Evolutionary conservation across 2,329 filamentous ascomycete genomes (phyloP).

Genomic region (Xylariales sp.): DNA sequence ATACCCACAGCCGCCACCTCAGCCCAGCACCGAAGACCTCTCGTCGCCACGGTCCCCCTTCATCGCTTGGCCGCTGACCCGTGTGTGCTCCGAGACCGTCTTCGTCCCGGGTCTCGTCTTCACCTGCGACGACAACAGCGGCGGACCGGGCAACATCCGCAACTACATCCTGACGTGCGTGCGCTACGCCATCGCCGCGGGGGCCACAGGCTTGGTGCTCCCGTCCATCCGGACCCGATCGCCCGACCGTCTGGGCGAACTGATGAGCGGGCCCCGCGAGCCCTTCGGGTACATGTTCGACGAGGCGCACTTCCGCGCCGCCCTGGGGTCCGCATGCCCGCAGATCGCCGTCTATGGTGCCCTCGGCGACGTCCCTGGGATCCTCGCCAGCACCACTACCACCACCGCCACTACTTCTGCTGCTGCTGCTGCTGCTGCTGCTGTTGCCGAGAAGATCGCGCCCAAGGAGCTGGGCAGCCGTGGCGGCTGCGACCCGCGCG

Average conservation of each 20-base stretch:
- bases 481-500: conserved; percentile 30
- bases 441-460: conserved; percentile 21
- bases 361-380: conserved; percentile 30
- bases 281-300: conserved; percentile 42
- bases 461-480: conserved; percentile 30
- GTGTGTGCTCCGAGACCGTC: conserved; percentile 35
- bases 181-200: conserved; percentile 42
- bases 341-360: conserved; percentile 31
- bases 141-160: conserved; percentile 45
- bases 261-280: conserved; percentile 27
- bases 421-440: conserved; percentile 16
- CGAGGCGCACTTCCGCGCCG: conserved; percentile 32
- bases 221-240: conserved; percentile 37
- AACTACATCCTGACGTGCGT: conserved; percentile 45
- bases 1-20: no score
- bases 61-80: conserved; percentile 35
- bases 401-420: conserved; percentile 10
- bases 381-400: conserved; percentile 20
- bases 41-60: conserved; percentile 33
- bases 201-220: conserved; percentile 37
- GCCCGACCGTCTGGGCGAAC: conserved; percentile 26
- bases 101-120: conserved; percentile 37
- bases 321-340: conserved; percentile 31
- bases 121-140: conserved; percentile 44
- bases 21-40: no score